phyloP scores from a whole-genome alignment of 768 basidiomycete genomes.

The Leccinum subtestaceum region DNA sequence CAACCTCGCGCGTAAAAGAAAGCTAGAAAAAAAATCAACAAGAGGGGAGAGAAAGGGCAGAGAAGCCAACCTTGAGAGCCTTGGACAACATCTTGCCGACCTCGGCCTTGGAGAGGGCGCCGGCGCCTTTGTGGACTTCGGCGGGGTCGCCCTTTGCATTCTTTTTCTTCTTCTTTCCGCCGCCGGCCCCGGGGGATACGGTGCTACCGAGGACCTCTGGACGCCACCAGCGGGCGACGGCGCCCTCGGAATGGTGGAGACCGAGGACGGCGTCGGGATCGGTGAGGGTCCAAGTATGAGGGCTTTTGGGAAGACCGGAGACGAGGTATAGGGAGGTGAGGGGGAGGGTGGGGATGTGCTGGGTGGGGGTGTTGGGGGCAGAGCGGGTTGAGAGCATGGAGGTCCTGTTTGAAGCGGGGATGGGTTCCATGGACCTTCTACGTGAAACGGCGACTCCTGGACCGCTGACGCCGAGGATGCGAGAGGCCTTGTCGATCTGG shows the following conservation, averaged over 20 bases:
- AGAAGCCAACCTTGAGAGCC: conserved; percentile 69
- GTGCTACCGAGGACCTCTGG: conserved; percentile 90
- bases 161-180: conserved; percentile 69
- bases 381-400: conserved; percentile 72
- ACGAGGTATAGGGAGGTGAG: conserved; percentile 85
- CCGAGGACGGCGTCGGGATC: conserved; percentile 82
- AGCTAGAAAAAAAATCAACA: conserved; percentile 45
- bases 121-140: conserved; percentile 69
- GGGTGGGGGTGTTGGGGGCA: conserved; percentile 43
- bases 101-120: conserved; percentile 80
- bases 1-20: conserved; percentile 88
- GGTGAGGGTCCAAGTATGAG: conserved; percentile 86
- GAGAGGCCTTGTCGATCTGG: conserved; percentile 71
- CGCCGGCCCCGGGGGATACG: conserved; percentile 79
- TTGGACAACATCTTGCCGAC: conserved; percentile 90
- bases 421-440: conserved; percentile 79
- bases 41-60: not conserved
- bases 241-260: conserved; percentile 79
- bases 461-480: conserved; percentile 62
- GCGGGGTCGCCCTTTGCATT: conserved; percentile 52
- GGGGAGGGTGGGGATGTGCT: conserved; percentile 69
- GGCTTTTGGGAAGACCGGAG: conserved; percentile 84
- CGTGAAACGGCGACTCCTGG: conserved; percentile 35
- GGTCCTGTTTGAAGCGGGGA: conserved; percentile 71
- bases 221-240: conserved; percentile 69